These are phyloP conservation scores for Musa acuminata DNA, from an alignment of 176 grass and related monocot genomes.

Conservation along the genomic window DNA sequence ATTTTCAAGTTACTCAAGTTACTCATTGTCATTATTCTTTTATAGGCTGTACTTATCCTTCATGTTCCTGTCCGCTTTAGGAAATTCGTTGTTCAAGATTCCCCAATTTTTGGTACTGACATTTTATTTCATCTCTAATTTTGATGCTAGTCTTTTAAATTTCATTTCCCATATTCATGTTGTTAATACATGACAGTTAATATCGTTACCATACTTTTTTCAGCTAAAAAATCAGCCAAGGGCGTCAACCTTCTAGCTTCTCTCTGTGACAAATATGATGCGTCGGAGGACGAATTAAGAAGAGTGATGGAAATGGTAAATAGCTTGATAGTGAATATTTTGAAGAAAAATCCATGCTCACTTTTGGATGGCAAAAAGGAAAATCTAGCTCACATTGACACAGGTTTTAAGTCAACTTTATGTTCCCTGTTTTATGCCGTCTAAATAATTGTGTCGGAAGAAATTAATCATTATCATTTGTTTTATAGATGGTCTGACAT, in stretches of 20 bases:
- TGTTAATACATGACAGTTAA: not conserved
- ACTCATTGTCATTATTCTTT: not conserved
- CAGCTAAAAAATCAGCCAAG: conserved; percentile 81
- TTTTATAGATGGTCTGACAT: conserved; percentile 60
- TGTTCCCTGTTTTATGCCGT: not conserved
- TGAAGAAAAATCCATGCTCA: conserved; percentile 63
- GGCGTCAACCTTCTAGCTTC: conserved; percentile 74
- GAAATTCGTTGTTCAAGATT: conserved; percentile 52
- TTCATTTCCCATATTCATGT: not conserved
- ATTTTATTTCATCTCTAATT: not conserved
- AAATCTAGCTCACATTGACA: conserved; percentile 52
- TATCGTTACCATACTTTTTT: not conserved
- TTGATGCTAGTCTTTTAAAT: not conserved
- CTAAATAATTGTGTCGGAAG: not conserved
- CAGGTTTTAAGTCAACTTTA: conserved; percentile 34
- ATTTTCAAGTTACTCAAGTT: not conserved
- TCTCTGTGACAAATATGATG: conserved; percentile 74
- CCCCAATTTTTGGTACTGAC: conserved; percentile 56
- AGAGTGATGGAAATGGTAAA: conserved; percentile 68
- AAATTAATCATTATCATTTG: not conserved
- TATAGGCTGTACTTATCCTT: conserved; percentile 79
- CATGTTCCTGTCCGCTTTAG: conserved; percentile 66
- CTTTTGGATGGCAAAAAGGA: conserved; percentile 39
- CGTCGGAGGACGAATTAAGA: conserved; percentile 82
- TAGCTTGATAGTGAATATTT: conserved; percentile 59